Evolutionary conservation across 257 asterid species (phyloP), one percentile per base, ranked within the genome.

Genomic region (Plantago ovata): DNA sequence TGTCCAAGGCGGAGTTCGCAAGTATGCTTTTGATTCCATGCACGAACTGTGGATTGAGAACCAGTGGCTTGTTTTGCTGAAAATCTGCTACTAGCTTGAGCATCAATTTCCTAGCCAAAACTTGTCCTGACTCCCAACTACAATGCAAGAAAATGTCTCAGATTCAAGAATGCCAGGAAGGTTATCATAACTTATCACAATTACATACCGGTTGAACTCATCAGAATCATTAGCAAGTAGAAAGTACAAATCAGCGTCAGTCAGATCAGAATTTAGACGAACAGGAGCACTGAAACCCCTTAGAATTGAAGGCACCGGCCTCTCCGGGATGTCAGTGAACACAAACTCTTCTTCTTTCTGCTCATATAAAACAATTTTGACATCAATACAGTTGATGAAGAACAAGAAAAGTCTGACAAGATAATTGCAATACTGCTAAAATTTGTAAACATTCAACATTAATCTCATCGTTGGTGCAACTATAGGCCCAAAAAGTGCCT

Each of bases 91-190:
- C 96, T 36, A 87, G 74, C 68, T 72, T 66, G 61, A 84, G 92
- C 94, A 87, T 87, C 74, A 84, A 54, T 64, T 87, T 84, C 75
- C 96, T 82, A 41, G 84, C 86, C 76, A 87, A 70, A 24, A 78
- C 76, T 77, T 87, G 96, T 42, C 96, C 92, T 0, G 96, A 80
- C 73, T 87, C 96, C 96, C 96, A 87, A 53, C 96, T 84, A 51
- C 53, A 61, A 51, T 61, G 71, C 53, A 9, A 49, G 66, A 15
- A 3, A 36, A 64, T 28, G 43, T 7, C 23, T 62, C 12, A 21
- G 40, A 42, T 40, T 65, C 38, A 40, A 49, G 9, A 63, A n/a
- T 38, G 7, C 19, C n/a, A 14, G 7, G 1, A 28, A 28, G 36
- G 36, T 28, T 22, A 19, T 41, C 36, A 16, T 38, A 40, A 16